Evolutionary conservation across 2,329 filamentous ascomycete genomes (phyloP).

Genomic region (Pseudogymnoascus sp.): DNA sequence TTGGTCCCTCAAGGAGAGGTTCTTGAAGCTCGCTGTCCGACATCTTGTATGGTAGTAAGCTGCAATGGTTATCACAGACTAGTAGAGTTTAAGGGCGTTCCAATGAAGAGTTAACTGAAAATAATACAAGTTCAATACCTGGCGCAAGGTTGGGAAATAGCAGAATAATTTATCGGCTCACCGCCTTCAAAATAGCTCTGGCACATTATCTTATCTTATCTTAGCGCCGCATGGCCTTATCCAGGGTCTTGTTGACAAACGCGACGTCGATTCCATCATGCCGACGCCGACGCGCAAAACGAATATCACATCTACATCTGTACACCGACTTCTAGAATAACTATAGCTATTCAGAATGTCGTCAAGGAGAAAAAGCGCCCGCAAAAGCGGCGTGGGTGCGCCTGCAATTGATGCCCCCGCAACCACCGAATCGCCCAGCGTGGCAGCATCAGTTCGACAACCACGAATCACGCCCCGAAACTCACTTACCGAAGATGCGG

Average conservation of each 20-base stretch:
- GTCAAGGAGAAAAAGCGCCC: background rate
- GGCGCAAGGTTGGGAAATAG: background rate
- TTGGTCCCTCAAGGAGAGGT: constrained; percentile 23
- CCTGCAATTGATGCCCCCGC: background rate
- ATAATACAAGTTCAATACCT: background rate
- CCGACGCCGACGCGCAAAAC: constrained; percentile 8
- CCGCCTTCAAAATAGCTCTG: constrained; percentile 4
- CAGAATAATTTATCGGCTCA: constrained; percentile 9
- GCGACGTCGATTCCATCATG: background rate
- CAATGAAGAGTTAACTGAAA: background rate
- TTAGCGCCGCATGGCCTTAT: background rate
- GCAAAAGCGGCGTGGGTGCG: background rate
- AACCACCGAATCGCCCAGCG: background rate
- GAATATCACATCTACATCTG: background rate
- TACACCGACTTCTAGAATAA: background rate
- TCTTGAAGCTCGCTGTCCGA: constrained; percentile 23
- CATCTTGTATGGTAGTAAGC: constrained; percentile 15
- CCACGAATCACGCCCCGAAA: constrained; percentile 21
- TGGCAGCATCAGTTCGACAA: constrained; percentile 11
- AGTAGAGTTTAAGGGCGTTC: background rate
- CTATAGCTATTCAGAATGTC: background rate
- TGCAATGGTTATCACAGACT: background rate
- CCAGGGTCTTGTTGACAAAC: constrained; percentile 10
- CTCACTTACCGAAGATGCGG: constrained; percentile 17
- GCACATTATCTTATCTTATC: constrained; percentile 9